A percentile compares a stretch with the other conserved stretches of the same genome.
Conservation (phyloP, 108 stramenopile genomes). For the Nitzschia sp. region DNA sequence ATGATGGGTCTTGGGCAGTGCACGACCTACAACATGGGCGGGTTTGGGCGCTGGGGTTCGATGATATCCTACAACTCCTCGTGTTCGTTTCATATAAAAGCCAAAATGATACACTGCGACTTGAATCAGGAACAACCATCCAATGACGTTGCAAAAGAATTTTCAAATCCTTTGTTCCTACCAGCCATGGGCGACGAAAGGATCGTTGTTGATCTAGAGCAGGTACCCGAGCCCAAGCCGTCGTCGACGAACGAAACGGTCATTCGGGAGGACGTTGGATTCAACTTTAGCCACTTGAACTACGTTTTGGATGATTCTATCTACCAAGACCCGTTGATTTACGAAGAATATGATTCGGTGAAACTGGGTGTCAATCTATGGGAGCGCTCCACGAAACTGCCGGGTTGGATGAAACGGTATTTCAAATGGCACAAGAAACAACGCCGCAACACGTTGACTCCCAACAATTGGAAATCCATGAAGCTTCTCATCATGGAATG, state of each 20-base stretch:
- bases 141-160: background rate
- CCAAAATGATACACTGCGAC: slow-evolving; percentile 21
- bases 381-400: slow-evolving; percentile 26
- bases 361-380: slow-evolving; percentile 22
- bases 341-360: slow-evolving; percentile 2
- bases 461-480: slow-evolving; percentile 32
- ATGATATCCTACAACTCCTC: slow-evolving; percentile 32
- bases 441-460: slow-evolving; percentile 8
- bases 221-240: background rate
- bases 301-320: slow-evolving; percentile 14
- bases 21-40: slow-evolving; percentile 31
- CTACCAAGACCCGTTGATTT: background rate
- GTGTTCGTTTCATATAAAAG: slow-evolving; percentile 11
- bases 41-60: slow-evolving; percentile 35
- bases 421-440: slow-evolving; percentile 45
- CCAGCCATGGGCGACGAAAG: slow-evolving; percentile 10
- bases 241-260: background rate
- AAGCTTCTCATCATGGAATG: slow-evolving; percentile 37
- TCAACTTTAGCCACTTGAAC: slow-evolving; percentile 14
- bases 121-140: background rate
- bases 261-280: background rate
- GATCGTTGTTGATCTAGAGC: no score
- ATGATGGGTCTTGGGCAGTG: slow-evolving; percentile 41
- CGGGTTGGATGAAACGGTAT: slow-evolving; percentile 43
- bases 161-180: slow-evolving; percentile 8